Conservation (phyloP, 345 rosid species). For the Brassica incana region DNA sequence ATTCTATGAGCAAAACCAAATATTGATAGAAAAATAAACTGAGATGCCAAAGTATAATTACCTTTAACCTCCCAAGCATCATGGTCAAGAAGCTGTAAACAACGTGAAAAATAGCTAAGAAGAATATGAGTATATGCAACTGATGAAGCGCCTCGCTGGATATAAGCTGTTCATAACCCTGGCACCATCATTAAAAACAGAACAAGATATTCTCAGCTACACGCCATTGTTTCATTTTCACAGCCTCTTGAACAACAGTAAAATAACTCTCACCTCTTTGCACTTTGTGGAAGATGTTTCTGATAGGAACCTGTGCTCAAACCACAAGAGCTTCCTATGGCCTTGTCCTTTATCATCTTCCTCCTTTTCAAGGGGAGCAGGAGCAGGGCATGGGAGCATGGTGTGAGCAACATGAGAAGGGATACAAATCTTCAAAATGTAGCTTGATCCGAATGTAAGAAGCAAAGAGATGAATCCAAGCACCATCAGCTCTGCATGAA, state of each 20-base stretch:
- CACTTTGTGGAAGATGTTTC: slow-evolving; percentile 45
- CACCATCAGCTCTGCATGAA: slow-evolving; percentile 84
- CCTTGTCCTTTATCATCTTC: slow-evolving; percentile 39
- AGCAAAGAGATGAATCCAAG: slow-evolving; percentile 91
- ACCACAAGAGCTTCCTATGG: slow-evolving; percentile 65
- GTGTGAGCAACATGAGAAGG: slow-evolving; percentile 54
- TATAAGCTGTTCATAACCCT: slow-evolving; percentile 78
- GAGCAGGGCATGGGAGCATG: slow-evolving; percentile 66
- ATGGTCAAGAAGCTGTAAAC: slow-evolving; percentile 72
- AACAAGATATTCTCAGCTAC: slow-evolving; percentile 23
- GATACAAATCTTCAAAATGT: slow-evolving; percentile 64
- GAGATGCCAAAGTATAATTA: slow-evolving; percentile 5
- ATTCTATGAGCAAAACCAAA: not conserved
- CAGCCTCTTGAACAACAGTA: too few relatives aligned
- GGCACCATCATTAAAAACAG: slow-evolving; percentile 26
- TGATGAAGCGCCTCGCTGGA: slow-evolving; percentile 74
- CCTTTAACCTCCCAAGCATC: slow-evolving; percentile 96
- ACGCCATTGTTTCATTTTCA: not conserved
- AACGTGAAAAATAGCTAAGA: slow-evolving; percentile 86
- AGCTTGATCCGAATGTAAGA: slow-evolving; percentile 69
- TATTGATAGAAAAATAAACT: not conserved
- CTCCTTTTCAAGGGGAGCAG: not conserved
- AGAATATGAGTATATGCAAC: slow-evolving; percentile 87
- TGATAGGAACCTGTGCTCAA: slow-evolving; percentile 50
- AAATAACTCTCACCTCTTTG: slow-evolving; percentile 45